These are phyloP conservation scores for Eutrema salsugineum DNA, from an alignment of 441 rosid species.

Conservation along the genomic window DNA sequence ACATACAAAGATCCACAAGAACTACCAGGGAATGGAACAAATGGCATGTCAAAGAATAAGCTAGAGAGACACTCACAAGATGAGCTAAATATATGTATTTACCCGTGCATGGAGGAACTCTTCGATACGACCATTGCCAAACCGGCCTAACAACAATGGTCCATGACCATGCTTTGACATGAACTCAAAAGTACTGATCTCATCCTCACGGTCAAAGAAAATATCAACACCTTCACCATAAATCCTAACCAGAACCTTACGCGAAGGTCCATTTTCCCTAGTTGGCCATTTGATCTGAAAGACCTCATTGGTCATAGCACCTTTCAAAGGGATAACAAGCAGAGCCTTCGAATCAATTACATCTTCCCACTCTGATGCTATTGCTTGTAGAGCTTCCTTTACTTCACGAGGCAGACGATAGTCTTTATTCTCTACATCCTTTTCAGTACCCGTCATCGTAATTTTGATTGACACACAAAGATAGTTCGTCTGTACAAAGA, in stretches of 20 bases:
- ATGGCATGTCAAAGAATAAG: neutral
- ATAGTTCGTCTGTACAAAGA: neutral
- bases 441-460: slow-evolving; percentile 20
- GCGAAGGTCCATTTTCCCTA: slow-evolving; percentile 31
- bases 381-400: slow-evolving; percentile 52
- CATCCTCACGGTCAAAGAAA: slow-evolving; percentile 76
- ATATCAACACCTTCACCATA: slow-evolving; percentile 92
- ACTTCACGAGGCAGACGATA: slow-evolving; percentile 60
- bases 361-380: slow-evolving; percentile 91
- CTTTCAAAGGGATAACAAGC: slow-evolving; percentile 51
- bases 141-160: slow-evolving; percentile 73
- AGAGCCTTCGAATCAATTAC: slow-evolving; percentile 51
- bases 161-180: slow-evolving; percentile 92
- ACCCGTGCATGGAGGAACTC: slow-evolving; percentile 94
- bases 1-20: too few relatives aligned
- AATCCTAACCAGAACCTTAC: slow-evolving; percentile 80
- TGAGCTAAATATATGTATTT: neutral
- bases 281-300: slow-evolving; percentile 69
- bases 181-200: slow-evolving; percentile 85
- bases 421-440: slow-evolving; percentile 23
- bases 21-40: too few relatives aligned
- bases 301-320: slow-evolving; percentile 75
- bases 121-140: slow-evolving; percentile 80
- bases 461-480: neutral
- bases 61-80: neutral